Conservation (phyloP, 2,329 filamentous ascomycete genomes). For the Pyricularia pennisetigena region DNA sequence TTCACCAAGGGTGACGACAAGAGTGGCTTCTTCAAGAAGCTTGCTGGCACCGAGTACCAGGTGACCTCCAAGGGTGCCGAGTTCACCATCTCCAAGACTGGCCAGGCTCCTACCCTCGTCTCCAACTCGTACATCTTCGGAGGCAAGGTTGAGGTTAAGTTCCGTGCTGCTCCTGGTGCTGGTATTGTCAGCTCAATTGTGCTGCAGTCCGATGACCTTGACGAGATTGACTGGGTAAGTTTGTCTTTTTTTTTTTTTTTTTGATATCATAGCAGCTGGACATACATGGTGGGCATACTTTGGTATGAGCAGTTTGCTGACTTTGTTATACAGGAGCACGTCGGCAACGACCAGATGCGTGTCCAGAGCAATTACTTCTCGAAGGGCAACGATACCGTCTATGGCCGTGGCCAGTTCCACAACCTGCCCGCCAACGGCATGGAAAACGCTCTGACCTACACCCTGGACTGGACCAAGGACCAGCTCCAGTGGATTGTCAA, state of each 20-base stretch:
- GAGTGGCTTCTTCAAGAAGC: conserved; percentile 28
- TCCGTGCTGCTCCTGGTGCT: conserved; percentile 69
- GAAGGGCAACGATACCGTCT: conserved; percentile 62
- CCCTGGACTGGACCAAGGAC: conserved; percentile 55
- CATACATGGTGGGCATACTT: background rate
- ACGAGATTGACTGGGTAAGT: conserved; percentile 77
- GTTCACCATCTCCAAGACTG: conserved; percentile 58
- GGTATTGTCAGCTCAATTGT: conserved; percentile 89
- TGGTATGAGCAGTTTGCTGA: background rate
- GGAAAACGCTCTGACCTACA: conserved; percentile 47
- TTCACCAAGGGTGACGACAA: conserved; percentile 63
- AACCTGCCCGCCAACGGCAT: conserved; percentile 37
- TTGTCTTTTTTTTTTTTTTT: background rate
- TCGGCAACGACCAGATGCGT: conserved; percentile 63
- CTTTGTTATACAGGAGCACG: conserved; percentile 52
- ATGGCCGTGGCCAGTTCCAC: conserved; percentile 58
- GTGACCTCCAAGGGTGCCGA: conserved; percentile 32
- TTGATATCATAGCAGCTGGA: background rate
- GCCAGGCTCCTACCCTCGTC: conserved; percentile 62
- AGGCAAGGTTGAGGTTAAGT: conserved; percentile 68
- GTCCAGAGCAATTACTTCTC: conserved; percentile 85
- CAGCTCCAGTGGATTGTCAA: conserved; percentile 51
- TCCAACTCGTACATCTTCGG: conserved; percentile 94
- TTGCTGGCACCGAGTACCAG: conserved; percentile 39
- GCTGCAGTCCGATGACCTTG: conserved; percentile 79